Evolutionary conservation across 176 grass and related monocot species (phyloP), one percentile per base, ranked within the genome.

Genomic region (Phoenix roebelenii): DNA sequence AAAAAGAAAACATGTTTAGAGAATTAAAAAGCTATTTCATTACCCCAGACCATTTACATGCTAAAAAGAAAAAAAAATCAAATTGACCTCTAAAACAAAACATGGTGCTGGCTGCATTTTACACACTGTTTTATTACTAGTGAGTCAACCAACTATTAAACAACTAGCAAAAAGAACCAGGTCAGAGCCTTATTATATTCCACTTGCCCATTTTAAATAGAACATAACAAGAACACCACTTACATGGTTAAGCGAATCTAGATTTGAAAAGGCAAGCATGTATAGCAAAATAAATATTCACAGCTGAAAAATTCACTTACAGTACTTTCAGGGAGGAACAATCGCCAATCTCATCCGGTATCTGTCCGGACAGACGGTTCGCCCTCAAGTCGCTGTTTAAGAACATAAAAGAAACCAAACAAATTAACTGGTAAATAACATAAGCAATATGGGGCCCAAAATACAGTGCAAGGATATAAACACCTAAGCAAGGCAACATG

Each of bases 341-440:
- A 57, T 91, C 84, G 9, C 88, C 94, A 63, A 98, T 86, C 79
- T 98, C 94, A 68, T 98, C 94, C 10, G 94, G 94, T 22, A 98
- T 93, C 74, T 98, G 85, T 50, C 94, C 88, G 3, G 88, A 78
- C 3, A 98, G 57, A 26, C 82, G 73, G 54, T 98, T 98, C 49
- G 74, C 84, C 68, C 89, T 93, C 66, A 93, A 44, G 61, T 98
- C 94, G 48, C 94, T 98, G 10, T 9, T 30, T 25, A 44, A 64
- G 18, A 28, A 15, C 23, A 60, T 12, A 17, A 28, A 9, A 28
- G 22, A 51, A 51, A 30, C 3, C 7, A 28, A 70, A 50, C 23
- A 0, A 26, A 20, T 19, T 14, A 52, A 5, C 0, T 15, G 7
- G 22, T 22, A 32, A 16, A 18, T 0, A 18, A 22, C 29, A 55